Evolutionary conservation across 768 basidiomycete species (phyloP), one percentile per base, ranked within the genome.

Genomic region (Royoungia palumana): DNA sequence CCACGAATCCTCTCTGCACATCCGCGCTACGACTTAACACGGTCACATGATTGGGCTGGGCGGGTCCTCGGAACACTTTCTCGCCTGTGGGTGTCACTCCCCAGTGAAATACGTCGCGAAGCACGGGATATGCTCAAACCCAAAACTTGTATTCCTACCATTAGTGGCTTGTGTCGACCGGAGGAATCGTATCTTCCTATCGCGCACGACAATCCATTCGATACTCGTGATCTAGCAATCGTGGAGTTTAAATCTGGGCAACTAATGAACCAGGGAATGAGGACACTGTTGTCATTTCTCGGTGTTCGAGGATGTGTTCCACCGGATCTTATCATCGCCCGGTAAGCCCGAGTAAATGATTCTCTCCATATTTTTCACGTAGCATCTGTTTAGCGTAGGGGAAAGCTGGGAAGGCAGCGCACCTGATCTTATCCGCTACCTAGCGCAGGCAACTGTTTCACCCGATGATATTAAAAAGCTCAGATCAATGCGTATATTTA

Each of bases 271-370:
- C 83, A 83, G 1, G 62, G 70, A 1, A 59, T 89, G 50, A 89
- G 92, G 62, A 82, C 32, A 32, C 16, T 79, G 56, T 68, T 89
- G 5, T 64, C 89, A 5, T 76, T 75, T 1, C 68, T 95, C 0
- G 94, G 91, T 6, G 89, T 95, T 14, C 79, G 90, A n/a, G 88
- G 82, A 61, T 89, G 92, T 55, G 90, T 95, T 11, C 89, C 94
- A 48, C 72, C 95, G 2, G 91, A 95, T 63, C 71, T 95, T 2
- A 80, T 97, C 7, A 95, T 96, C 62, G 80, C 85, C 43, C 76
- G 92, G 83, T 87, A 47, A 41, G 72, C 49, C 6, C 13, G 17
- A 9, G 34, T 35, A 19, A 32, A 32, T 14, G 6, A 28, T 41
- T 16, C 39, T 30, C 57, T 35, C 45, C 32, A n/a, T 24, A 36